These are phyloP conservation scores for Volvox reticuliferus DNA, from an alignment of 139 green algal genomes.

Conservation along the genomic window DNA sequence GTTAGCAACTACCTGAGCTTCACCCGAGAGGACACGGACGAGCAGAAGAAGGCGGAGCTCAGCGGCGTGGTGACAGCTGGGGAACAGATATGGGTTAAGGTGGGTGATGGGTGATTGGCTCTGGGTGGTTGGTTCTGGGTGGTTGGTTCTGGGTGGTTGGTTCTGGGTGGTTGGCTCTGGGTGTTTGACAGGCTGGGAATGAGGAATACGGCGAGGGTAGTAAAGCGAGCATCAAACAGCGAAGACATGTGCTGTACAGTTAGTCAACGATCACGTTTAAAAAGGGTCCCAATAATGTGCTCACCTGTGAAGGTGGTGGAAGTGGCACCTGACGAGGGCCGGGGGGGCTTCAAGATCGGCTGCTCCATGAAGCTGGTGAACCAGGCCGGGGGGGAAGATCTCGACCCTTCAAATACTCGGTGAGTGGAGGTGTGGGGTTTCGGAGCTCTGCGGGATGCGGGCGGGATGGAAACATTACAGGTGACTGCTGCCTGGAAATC, in stretches of 20 bases:
- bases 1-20: constrained; percentile 73
- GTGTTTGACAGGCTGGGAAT: no score
- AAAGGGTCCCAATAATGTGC: neutral
- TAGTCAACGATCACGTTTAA: no score
- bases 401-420: constrained; percentile 62
- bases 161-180: no score
- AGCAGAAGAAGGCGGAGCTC: constrained; percentile 74
- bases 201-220: no score
- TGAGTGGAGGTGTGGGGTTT: neutral
- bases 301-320: constrained; percentile 63
- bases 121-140: neutral
- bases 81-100: constrained; percentile 67
- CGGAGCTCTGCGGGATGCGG: no score
- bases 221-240: no score
- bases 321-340: constrained; percentile 55
- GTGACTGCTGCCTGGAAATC: no score
- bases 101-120: constrained; percentile 13
- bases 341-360: constrained; percentile 69
- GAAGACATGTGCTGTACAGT: no score
- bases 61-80: constrained; percentile 68
- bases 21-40: constrained; percentile 72
- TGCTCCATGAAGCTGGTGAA: constrained; percentile 82
- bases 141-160: no score
- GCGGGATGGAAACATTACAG: no score
- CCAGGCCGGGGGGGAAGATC: constrained; percentile 71